Evolutionary conservation across 768 basidiomycete species (phyloP), one percentile per base, ranked within the genome.

Genomic region (Leccinum incarnatum): DNA sequence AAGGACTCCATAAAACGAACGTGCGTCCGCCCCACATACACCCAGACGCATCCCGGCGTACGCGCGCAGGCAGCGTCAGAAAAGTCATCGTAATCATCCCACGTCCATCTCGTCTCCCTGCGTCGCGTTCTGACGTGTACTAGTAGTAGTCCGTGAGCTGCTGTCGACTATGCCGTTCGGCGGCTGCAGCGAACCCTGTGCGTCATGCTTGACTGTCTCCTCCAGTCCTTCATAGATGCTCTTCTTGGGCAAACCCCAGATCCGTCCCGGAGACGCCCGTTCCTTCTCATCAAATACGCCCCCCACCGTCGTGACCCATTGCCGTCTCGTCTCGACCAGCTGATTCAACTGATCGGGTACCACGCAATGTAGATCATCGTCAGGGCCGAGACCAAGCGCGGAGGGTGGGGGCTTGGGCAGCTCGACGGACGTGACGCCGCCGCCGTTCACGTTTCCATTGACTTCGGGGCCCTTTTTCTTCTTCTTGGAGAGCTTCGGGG

Each of bases 241-340:
- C 75, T 75, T 78, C 72, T 77, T 73, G 2, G 93, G 93, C 17
- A 95, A 76, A n/a, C 89, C 91, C 76, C 82, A 90, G 67, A 90
- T 85, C 63, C 86, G 76, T 51, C 93, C 89, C 0, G 87, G 86
- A 49, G 70, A 74, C 57, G 80, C 79, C 65, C 72, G 71, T 75
- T 90, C 86, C 80, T 88, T 88, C 74, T 83, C 77, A 30, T 89
- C 86, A 66, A 98, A 93, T 58, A 89, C 79, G 6, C 75, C 74
- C 9, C 91, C 93, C 5, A 98, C 83, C 37, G 74, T 78, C 52
- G 89, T 83, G 21, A 93, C 88, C 87, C 93, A 95, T 63, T 87
- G 78, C 64, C 85, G 76, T 40, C 96, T 79, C 60, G 87, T 89
- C 63, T 84, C 83, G 15, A 98, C 85, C 29, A 94, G 79, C 58